Conservation (phyloP, 2,329 filamentous ascomycete species). For the Fusarium robinianum region DNA sequence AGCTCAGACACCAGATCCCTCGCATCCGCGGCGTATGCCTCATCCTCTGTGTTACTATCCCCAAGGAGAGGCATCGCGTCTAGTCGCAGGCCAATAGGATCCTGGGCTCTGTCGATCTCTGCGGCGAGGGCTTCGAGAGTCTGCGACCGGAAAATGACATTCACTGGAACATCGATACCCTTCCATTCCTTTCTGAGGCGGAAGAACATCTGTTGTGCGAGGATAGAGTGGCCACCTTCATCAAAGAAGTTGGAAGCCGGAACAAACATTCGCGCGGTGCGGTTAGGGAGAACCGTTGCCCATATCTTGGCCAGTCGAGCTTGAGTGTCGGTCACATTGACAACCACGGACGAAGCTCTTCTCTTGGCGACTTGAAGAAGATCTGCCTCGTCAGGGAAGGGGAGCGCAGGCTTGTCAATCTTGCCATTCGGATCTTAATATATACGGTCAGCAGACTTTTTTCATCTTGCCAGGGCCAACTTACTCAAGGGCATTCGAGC, state of each 20-base stretch:
- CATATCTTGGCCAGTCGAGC: constrained; percentile 40
- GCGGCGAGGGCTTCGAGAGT: constrained; percentile 26
- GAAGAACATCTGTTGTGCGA: constrained; percentile 77
- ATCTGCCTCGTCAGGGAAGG: constrained; percentile 69
- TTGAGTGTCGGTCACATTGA: constrained; percentile 24
- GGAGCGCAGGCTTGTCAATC: constrained; percentile 72
- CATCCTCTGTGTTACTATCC: constrained; percentile 31
- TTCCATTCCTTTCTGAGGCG: constrained; percentile 25
- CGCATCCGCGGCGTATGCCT: constrained; percentile 57
- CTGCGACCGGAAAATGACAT: constrained; percentile 30
- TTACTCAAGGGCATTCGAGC: constrained; percentile 4
- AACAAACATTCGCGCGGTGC: constrained; percentile 7
- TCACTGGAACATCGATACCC: constrained; percentile 29
- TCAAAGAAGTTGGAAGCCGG: constrained; percentile 44
- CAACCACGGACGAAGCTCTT: constrained; percentile 6
- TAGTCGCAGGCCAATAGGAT: constrained; percentile 25
- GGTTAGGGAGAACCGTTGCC: constrained; percentile 1
- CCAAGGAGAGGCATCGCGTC: constrained; percentile 9
- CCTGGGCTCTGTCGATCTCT: constrained; percentile 27
- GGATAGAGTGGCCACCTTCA: constrained; percentile 43
- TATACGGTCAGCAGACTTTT: constrained; percentile 61
- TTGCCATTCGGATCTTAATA: constrained; percentile 3
- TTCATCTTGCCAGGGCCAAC: constrained; percentile 59
- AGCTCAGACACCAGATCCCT: constrained; percentile 53
- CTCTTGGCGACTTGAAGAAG: constrained; percentile 6